Base-by-base conservation (phyloP, 2,329 filamentous ascomycete species). In the Cercospora brassicicola region DNA sequence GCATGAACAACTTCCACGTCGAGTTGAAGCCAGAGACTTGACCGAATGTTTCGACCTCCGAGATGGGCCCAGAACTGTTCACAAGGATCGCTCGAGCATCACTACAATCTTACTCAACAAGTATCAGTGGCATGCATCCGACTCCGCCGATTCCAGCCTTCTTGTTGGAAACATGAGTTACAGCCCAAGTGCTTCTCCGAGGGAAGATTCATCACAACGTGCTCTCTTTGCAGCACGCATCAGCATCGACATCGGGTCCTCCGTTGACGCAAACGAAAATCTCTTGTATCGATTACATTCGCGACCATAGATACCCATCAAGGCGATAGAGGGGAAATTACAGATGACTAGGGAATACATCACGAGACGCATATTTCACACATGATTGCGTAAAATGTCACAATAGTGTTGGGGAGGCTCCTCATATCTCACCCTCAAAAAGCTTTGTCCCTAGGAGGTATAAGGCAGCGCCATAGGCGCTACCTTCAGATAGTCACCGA, bases 1-100 rank as follows among this genome's bases (percentile, higher is more conserved):
- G 84, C 26, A 88, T 93, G 78, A 99, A 99, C 80, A 98, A 99
- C 77, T 99, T 98, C 79, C 89, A 91, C 13, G 89, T 98, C 73
- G 86, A 92, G 15, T 79, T 97, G 68, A 82, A 81, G 51, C 61
- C 48, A 18, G 61, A 61, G 26, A 62, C 23, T 23, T 23, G 23
- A 23, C 3, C 23, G 23, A 3, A 23, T 23, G 23, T 23, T 23
- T 23, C 23, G 23, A 23, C 23, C 23, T 23, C 3, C 23, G 23
- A 23, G 23, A 23, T 23, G 23, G 23, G 23, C 23, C 23, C 23
- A 23, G 23, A 23, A 23, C 23, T 23, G 23, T 23, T 23, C 3
- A 23, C 23, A 23, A 23, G 23, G 23, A 23, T 3, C 23, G 13
- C 36, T 39, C 5, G 2, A 20, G 4, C 10, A 20, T 20, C 45